These are phyloP conservation scores for Chaetomium strumarium DNA, from an alignment of 2,329 filamentous ascomycete genomes.

Conservation along the genomic window DNA sequence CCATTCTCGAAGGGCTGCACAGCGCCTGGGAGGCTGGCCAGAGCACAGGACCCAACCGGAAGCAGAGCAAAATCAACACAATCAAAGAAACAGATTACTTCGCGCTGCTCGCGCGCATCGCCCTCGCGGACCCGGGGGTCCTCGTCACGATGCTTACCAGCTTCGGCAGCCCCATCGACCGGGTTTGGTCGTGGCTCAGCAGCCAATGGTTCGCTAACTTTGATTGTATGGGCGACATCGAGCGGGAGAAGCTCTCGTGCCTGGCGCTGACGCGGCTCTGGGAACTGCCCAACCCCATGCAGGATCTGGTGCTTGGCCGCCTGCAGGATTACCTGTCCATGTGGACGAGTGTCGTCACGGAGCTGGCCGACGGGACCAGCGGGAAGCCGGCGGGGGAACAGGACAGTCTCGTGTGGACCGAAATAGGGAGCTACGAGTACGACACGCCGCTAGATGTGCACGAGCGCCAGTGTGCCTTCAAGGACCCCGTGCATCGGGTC, in stretches of 20 bases:
- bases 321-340: constrained; percentile 70
- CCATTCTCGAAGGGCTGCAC: constrained; percentile 60
- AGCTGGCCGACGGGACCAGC: constrained; percentile 53
- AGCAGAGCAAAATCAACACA: constrained; percentile 61
- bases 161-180: constrained; percentile 39
- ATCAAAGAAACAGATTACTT: constrained; percentile 82
- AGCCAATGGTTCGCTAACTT: constrained; percentile 64
- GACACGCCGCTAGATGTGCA: constrained; percentile 50
- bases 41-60: constrained; percentile 73
- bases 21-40: constrained; percentile 69
- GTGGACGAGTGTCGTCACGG: constrained; percentile 65
- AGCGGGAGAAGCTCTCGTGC: constrained; percentile 64
- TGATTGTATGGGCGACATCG: constrained; percentile 59
- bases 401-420: constrained; percentile 39
- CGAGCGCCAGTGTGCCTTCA: constrained; percentile 47
- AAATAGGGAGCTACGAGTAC: constrained; percentile 39
- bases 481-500: constrained; percentile 63
- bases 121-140: constrained; percentile 63
- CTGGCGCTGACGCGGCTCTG: constrained; percentile 67
- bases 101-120: constrained; percentile 71
- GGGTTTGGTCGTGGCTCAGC: constrained; percentile 55
- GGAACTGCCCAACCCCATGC: constrained; percentile 54
- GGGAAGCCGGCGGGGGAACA: constrained; percentile 17
- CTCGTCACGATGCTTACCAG: constrained; percentile 55
- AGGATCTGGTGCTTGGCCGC: constrained; percentile 51